A percentile compares a stretch with the other conserved stretches of the same genome.
These are phyloP conservation scores for Tolypocladium nubicola DNA, from an alignment of 2,329 filamentous ascomycete species.

Conservation along the genomic window DNA sequence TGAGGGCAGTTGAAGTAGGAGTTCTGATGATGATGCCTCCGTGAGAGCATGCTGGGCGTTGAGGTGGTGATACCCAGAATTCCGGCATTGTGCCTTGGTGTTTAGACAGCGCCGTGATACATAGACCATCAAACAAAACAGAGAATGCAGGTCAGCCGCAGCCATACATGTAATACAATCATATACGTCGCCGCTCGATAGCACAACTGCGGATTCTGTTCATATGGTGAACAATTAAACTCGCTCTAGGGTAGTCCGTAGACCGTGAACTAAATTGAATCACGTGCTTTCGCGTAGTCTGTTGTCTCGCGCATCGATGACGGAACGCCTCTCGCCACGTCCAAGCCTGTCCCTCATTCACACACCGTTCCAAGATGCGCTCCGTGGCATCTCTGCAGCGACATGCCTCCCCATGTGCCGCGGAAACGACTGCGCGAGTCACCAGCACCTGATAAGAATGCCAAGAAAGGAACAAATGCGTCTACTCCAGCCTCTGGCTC, in stretches of 20 bases:
- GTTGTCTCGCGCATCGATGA: conserved; percentile 17
- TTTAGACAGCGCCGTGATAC: neutral
- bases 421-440: conserved; percentile 53
- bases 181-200: too few species aligned
- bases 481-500: conserved; percentile 6
- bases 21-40: neutral
- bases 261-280: neutral
- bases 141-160: neutral
- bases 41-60: neutral
- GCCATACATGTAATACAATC: too few species aligned
- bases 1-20: neutral
- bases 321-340: conserved; percentile 5
- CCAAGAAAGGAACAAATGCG: conserved; percentile 9
- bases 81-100: neutral
- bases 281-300: conserved; percentile 19
- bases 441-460: conserved; percentile 10
- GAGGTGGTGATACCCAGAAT: neutral
- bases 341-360: neutral
- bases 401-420: conserved; percentile 58
- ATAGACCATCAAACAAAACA: neutral
- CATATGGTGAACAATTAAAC: neutral
- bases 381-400: neutral
- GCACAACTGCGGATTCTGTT: neutral
- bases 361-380: conserved; percentile 6
- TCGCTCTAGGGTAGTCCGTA: neutral